Evolutionary conservation across 768 basidiomycete genomes (phyloP), one percentile per base, ranked within the genome.

Genomic region (Suillus lakei): DNA sequence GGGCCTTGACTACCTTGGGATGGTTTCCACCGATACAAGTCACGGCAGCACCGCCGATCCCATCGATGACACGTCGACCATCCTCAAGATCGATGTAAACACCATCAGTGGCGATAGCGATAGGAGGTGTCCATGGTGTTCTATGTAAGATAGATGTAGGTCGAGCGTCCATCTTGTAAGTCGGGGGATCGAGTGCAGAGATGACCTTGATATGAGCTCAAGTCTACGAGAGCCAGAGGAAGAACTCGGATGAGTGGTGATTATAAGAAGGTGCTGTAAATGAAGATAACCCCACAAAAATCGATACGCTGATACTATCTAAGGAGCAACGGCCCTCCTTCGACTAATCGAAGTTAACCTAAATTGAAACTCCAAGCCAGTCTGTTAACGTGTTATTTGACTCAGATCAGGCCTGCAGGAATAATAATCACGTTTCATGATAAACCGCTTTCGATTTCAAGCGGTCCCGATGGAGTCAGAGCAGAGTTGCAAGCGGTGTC

Each of bases 31-130:
- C 95, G 51, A 96, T 74, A 74, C 91, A 93, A 13, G 88, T 76
- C 34, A 96, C 95, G 12, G 95, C 93, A 7, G 93, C 93, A 34
- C 94, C 95, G 53, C 95, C 95, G 53, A 92, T 88, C 8, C 85
- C 91, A 78, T 96, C 94, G 69, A 95, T 83, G 36, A 95, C 73
- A 63, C 78, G 84, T 60, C 80, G 81, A 0, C 93, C 94, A 76
- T 88, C 87, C 68, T 90, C 86, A 8, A 95, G 83, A 26, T 84
- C 84, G 51, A 95, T 77, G 72, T 94, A 92, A 41, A 88, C 84
- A 21, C 93, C 93, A 69, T 91, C 78, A 3, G 81, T 91, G 15
- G 82, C 76, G 18, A 85, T 80, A 5, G 91, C 93, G 15, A 93
- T 79, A 16, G 91, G 91, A 12, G 89, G 91, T 34, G 72, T 82